phyloP scores from a whole-genome alignment of 164 flowering plant genomes.

The Stephania japonica region DNA sequence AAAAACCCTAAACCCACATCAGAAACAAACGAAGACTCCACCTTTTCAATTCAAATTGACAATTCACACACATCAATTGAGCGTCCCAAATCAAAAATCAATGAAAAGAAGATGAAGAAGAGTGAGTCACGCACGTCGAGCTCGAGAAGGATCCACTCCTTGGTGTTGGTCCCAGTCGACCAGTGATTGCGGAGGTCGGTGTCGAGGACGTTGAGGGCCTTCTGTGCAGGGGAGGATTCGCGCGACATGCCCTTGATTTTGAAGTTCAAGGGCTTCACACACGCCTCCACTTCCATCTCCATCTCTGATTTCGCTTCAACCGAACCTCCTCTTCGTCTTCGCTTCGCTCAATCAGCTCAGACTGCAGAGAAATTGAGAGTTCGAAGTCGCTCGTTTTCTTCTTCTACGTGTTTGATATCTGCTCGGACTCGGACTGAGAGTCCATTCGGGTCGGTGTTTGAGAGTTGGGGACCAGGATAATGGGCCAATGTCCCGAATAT shows the following conservation, averaged over 20 bases:
- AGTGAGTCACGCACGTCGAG: slow-evolving; percentile 46
- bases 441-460: background rate
- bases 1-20: background rate
- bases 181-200: slow-evolving; percentile 88
- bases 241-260: slow-evolving; percentile 77
- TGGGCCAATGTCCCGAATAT: background rate
- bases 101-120: background rate
- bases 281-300: slow-evolving; percentile 80
- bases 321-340: background rate
- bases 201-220: slow-evolving; percentile 70
- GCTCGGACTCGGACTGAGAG: background rate
- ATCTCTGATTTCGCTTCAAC: slow-evolving; percentile 19
- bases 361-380: background rate
- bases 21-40: background rate
- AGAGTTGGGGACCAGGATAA: background rate
- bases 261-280: slow-evolving; percentile 66
- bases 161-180: slow-evolving; percentile 90
- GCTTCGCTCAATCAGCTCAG: background rate
- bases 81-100: background rate
- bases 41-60: background rate
- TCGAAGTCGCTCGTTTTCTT: background rate
- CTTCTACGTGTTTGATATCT: background rate
- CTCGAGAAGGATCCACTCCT: slow-evolving; percentile 92
- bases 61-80: too few species aligned
- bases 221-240: slow-evolving; percentile 80